phyloP scores from a whole-genome alignment of 352 stramenopile genomes.

The Globisporangium canariense region DNA sequence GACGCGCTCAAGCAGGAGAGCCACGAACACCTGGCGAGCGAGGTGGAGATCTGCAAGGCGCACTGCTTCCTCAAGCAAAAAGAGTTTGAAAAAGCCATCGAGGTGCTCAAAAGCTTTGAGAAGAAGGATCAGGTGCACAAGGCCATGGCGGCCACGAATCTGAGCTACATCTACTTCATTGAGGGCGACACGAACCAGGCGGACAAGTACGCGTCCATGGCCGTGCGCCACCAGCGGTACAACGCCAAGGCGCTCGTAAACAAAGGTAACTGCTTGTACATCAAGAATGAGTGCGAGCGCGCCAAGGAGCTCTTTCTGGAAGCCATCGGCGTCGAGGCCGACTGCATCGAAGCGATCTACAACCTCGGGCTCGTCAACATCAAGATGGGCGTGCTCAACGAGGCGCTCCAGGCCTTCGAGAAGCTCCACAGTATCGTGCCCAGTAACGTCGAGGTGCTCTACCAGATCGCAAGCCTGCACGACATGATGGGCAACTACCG shows the following conservation, averaged over 20 bases:
- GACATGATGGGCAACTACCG: slow-evolving; percentile 89
- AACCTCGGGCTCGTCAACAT: slow-evolving; percentile 93
- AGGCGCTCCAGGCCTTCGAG: slow-evolving; percentile 95
- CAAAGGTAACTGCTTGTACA: slow-evolving; percentile 96
- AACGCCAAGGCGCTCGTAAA: slow-evolving; percentile 97
- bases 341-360: slow-evolving; percentile 96
- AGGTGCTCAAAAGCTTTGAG: slow-evolving; percentile 94
- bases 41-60: slow-evolving; percentile 89
- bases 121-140: slow-evolving; percentile 94
- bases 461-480: slow-evolving; percentile 94
- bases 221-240: slow-evolving; percentile 93
- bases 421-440: slow-evolving; percentile 96
- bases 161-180: slow-evolving; percentile 97
- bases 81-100: slow-evolving; percentile 92
- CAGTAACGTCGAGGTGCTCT: slow-evolving; percentile 90
- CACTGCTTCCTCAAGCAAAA: slow-evolving; percentile 91
- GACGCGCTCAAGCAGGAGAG: slow-evolving; percentile 88
- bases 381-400: slow-evolving; percentile 84
- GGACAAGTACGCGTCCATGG: slow-evolving; percentile 90
- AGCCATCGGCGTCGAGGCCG: slow-evolving; percentile 91
- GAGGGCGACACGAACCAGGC: slow-evolving; percentile 89
- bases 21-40: slow-evolving; percentile 88
- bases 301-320: slow-evolving; percentile 96
- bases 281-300: slow-evolving; percentile 89
- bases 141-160: slow-evolving; percentile 93